Evolutionary conservation across 306 rosid species (phyloP).

Genomic region (Quercus berberidifolia): DNA sequence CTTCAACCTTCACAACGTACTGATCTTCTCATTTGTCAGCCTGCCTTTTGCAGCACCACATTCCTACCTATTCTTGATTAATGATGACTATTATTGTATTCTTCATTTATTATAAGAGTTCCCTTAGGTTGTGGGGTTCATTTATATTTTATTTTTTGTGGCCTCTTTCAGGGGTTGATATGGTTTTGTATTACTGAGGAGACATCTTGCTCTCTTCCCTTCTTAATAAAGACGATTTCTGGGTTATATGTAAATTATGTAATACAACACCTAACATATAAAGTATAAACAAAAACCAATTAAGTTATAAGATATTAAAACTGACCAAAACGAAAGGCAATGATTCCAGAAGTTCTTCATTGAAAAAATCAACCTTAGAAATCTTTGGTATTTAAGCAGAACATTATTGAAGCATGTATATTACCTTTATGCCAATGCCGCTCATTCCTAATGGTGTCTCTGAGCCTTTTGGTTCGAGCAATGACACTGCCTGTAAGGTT

Average conservation of each 20-base stretch:
- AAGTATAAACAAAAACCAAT: no score
- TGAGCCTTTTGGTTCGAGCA: no score
- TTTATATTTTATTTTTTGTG: constrained; percentile 12
- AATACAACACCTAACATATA: background rate
- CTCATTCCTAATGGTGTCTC: no score
- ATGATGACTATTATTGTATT: background rate
- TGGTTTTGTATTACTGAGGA: constrained; percentile 22
- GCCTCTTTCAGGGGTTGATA: constrained; percentile 14
- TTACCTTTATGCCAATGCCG: no score
- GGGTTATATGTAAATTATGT: background rate
- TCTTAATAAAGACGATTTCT: constrained; percentile 21
- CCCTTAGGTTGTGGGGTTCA: constrained; percentile 17
- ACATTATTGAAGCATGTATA: no score
- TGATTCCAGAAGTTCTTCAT: background rate
- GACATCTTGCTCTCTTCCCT: constrained; percentile 13
- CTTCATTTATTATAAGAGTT: background rate
- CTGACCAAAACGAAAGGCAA: background rate
- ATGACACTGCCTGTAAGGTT: no score
- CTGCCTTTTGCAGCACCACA: background rate
- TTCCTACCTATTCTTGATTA: background rate
- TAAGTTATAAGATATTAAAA: background rate
- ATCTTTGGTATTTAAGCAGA: no score
- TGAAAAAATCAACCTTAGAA: no score
- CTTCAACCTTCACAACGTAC: constrained; percentile 27
- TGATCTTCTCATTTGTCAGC: constrained; percentile 23